A percentile compares a stretch with the other conserved stretches of the same genome.
Evolutionary conservation across 2,329 filamentous ascomycete genomes (phyloP).

Genomic region (Aspergillus tubingensis): DNA sequence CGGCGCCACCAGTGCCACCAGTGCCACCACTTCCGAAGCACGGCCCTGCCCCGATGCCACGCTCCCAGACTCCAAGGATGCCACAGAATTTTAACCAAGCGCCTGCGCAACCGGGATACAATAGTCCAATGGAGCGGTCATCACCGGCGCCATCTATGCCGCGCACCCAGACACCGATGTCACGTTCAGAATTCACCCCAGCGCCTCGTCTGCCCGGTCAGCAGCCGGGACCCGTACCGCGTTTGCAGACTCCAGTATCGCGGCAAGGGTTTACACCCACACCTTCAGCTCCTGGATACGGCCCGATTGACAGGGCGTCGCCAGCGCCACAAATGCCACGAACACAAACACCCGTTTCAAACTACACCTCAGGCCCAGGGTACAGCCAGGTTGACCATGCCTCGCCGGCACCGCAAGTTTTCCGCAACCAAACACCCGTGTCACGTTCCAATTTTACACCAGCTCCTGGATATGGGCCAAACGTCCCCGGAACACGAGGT

Average conservation of each 20-base stretch:
- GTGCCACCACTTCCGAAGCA: slow-evolving; percentile 33
- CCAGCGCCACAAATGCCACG: slow-evolving; percentile 5
- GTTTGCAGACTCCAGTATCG: slow-evolving; percentile 1
- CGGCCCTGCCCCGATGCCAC: slow-evolving; percentile 28
- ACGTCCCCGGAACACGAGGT: slow-evolving; percentile 5
- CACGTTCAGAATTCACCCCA: background rate
- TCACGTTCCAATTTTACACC: slow-evolving; percentile 15
- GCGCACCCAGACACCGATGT: slow-evolving; percentile 11
- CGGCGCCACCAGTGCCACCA: slow-evolving; percentile 27
- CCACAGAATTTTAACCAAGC: background rate
- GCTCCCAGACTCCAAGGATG: slow-evolving; percentile 11
- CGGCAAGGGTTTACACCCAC: background rate
- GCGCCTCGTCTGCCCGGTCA: background rate
- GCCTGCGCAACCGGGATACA: background rate
- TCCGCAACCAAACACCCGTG: slow-evolving; percentile 16
- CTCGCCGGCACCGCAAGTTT: background rate
- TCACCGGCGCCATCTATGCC: background rate
- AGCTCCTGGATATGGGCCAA: slow-evolving; percentile 8
- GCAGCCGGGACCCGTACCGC: background rate
- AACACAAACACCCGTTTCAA: slow-evolving; percentile 13
- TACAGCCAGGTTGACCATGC: background rate
- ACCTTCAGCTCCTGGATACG: background rate
- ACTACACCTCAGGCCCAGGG: background rate
- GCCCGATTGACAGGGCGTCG: background rate
- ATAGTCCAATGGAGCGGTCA: background rate